Percentiles rank a stretch among this genome's conserved stretches.
Conservation (phyloP, 2,329 filamentous ascomycete species). For the Dryadomyces quercus-mongolicae region DNA sequence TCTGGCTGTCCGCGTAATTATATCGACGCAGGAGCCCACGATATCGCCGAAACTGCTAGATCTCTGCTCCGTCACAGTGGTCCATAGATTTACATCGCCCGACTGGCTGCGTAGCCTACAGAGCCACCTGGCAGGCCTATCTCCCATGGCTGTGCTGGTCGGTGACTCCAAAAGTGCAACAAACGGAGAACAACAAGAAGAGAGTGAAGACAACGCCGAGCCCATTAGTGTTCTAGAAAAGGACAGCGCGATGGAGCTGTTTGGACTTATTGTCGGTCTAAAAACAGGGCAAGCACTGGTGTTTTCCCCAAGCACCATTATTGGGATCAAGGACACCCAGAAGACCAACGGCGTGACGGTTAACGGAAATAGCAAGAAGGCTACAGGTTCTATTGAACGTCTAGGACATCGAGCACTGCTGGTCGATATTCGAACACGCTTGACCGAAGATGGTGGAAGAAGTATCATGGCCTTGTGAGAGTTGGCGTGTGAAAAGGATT, state of each 20-base stretch:
- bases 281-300: slow-evolving; percentile 32
- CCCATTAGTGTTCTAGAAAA: slow-evolving; percentile 10
- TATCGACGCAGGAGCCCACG: slow-evolving; percentile 69
- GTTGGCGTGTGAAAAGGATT: background rate
- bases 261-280: slow-evolving; percentile 29
- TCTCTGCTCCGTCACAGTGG: slow-evolving; percentile 57
- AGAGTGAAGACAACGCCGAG: background rate
- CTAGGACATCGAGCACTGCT: slow-evolving; percentile 27
- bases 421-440: slow-evolving; percentile 26
- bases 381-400: slow-evolving; percentile 11
- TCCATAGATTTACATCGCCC: slow-evolving; percentile 52
- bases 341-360: background rate
- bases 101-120: slow-evolving; percentile 19
- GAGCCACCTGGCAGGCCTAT: slow-evolving; percentile 19
- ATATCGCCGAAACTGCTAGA: slow-evolving; percentile 57
- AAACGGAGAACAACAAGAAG: background rate
- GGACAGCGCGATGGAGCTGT: slow-evolving; percentile 21
- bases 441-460: slow-evolving; percentile 31
- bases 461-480: slow-evolving; percentile 28
- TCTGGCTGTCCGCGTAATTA: slow-evolving; percentile 50
- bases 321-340: slow-evolving; percentile 15
- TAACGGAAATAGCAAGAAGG: background rate
- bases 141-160: slow-evolving; percentile 4
- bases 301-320: slow-evolving; percentile 31
- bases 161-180: background rate